These are phyloP conservation scores for Jamesozyma jinghongensis DNA, from an alignment of 805 yeast genomes.

Conservation along the genomic window DNA sequence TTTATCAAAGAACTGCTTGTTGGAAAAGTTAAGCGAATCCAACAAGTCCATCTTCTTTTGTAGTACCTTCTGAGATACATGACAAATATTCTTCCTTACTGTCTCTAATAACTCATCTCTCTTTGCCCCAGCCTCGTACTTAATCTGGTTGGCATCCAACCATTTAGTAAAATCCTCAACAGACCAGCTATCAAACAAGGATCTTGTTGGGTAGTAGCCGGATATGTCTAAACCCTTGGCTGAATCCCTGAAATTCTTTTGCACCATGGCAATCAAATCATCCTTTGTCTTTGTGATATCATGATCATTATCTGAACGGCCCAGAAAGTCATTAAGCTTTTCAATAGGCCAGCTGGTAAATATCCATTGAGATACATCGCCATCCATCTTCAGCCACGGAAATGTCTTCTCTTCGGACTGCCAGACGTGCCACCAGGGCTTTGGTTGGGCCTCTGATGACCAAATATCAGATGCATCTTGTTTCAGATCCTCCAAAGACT, in stretches of 20 bases:
- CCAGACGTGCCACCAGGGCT: slow-evolving; percentile 29
- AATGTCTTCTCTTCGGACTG: slow-evolving; percentile 6
- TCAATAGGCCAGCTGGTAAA: slow-evolving; percentile 46
- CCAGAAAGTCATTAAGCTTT: slow-evolving; percentile 43
- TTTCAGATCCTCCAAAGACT: slow-evolving; percentile 19
- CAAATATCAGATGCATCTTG: slow-evolving; percentile 17
- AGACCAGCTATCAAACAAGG: slow-evolving; percentile 37
- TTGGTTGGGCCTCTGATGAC: slow-evolving; percentile 15
- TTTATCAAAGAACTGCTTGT: slow-evolving; percentile 32
- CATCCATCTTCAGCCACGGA: slow-evolving; percentile 3
- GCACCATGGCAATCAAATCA: slow-evolving; percentile 38
- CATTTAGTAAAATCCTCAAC: slow-evolving; percentile 38
- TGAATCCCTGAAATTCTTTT: slow-evolving; percentile 36
- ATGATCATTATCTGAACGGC: slow-evolving; percentile 21
- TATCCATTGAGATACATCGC: slow-evolving; percentile 36
- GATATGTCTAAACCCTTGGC: slow-evolving; percentile 31
- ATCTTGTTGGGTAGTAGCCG: slow-evolving; percentile 42
- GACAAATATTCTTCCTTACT: slow-evolving; percentile 35
- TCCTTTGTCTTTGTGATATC: slow-evolving; percentile 38
- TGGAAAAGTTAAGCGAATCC: slow-evolving; percentile 33
- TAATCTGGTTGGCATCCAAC: slow-evolving; percentile 39
- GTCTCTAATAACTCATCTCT: slow-evolving; percentile 38
- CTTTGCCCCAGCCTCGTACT: slow-evolving; percentile 24
- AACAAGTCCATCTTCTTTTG: slow-evolving; percentile 34
- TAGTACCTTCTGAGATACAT: slow-evolving; percentile 33